These are phyloP conservation scores for Microcera coccophila DNA, from an alignment of 2,329 filamentous ascomycete genomes.

Conservation along the genomic window DNA sequence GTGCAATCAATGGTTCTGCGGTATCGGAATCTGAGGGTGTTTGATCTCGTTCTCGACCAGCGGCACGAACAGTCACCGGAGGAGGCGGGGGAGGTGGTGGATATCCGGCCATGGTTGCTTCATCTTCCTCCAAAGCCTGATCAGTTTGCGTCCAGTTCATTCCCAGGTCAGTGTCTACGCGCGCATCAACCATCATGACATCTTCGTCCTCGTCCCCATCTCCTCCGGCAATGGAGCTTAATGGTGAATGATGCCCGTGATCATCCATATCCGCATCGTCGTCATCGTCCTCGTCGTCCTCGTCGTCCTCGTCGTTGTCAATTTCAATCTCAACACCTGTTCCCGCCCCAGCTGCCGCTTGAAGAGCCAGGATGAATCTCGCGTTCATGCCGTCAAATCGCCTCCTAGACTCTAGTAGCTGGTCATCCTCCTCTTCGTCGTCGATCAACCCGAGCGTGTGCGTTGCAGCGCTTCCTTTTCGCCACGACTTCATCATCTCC, in stretches of 20 bases:
- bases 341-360: conserved; percentile 30
- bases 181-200: conserved; percentile 55
- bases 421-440: conserved; percentile 46
- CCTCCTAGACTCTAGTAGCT: conserved; percentile 38
- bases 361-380: conserved; percentile 36
- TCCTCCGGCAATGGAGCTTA: conserved; percentile 34
- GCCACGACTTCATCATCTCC: conserved; percentile 85
- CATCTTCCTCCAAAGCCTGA: conserved; percentile 68
- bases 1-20: conserved; percentile 58
- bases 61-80: conserved; percentile 42
- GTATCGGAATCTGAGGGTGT: conserved; percentile 72
- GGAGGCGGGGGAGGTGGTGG: conserved; percentile 61
- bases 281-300: conserved; percentile 32
- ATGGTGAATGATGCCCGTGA: conserved; percentile 33
- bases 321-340: conserved; percentile 28
- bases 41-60: conserved; percentile 53
- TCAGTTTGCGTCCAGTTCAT: conserved; percentile 55
- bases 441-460: conserved; percentile 56
- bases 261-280: conserved; percentile 42
- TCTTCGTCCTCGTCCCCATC: conserved; percentile 52
- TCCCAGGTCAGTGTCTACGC: conserved; percentile 44
- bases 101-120: conserved; percentile 75
- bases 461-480: conserved; percentile 74
- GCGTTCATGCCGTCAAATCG: conserved; percentile 33
- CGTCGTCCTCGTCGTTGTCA: conserved; percentile 28